Conservation (phyloP, 441 rosid species). For the Mallotus repandus region DNA sequence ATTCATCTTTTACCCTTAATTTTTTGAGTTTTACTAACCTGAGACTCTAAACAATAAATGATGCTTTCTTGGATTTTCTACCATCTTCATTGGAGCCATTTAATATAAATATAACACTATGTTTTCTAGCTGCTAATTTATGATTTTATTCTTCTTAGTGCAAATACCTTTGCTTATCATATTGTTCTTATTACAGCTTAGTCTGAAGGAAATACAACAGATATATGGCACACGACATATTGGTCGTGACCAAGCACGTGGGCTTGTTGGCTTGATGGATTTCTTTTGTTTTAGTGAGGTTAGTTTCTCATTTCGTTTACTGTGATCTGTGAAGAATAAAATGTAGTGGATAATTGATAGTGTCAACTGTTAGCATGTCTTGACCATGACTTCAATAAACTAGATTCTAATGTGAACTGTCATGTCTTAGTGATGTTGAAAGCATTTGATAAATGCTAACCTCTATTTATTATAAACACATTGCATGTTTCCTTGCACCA, state of each 20-base stretch:
- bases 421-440: neutral
- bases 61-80: neutral
- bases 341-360: neutral
- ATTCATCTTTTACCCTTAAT: neutral
- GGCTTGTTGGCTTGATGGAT: conserved; percentile 94
- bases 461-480: no score
- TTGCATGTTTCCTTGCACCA: no score
- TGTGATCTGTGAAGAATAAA: neutral
- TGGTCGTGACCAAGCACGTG: conserved; percentile 89
- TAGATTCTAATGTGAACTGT: neutral
- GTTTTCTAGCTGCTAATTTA: neutral
- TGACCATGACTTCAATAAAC: neutral
- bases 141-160: conserved; percentile 10
- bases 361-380: neutral
- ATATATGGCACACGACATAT: conserved; percentile 88
- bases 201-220: conserved; percentile 57
- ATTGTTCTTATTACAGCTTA: conserved; percentile 51
- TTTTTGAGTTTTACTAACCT: neutral
- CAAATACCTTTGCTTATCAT: conserved; percentile 7
- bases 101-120: neutral
- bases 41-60: neutral
- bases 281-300: conserved; percentile 99
- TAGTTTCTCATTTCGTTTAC: conserved; percentile 23
- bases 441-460: neutral
- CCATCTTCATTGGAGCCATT: neutral